Conservation (phyloP, 345 rosid genomes). For the Eucalyptus curtisii region DNA sequence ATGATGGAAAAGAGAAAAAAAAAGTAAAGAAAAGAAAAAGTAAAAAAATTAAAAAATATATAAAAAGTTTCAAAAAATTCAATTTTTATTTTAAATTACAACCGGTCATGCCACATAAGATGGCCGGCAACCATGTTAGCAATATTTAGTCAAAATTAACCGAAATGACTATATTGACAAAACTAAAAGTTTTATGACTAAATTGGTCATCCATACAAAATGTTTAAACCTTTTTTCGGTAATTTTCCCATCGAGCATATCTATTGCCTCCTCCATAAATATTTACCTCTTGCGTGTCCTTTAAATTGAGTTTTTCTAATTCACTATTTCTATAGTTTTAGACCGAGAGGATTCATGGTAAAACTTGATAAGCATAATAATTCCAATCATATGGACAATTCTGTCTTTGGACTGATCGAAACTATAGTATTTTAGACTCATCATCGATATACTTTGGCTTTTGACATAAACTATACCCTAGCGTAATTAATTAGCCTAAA, state of each 20-base stretch:
- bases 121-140: accelerated
- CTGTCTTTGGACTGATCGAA: not conserved
- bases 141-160: too few species aligned
- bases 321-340: not conserved
- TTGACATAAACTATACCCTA: not conserved
- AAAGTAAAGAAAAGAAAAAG: too few species aligned
- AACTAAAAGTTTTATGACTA: too few species aligned
- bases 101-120: accelerated
- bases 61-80: too few species aligned
- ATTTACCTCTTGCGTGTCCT: not conserved
- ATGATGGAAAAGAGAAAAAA: too few species aligned
- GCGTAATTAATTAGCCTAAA: not conserved
- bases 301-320: too few species aligned
- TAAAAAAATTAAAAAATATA: too few species aligned
- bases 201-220: not conserved
- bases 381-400: not conserved
- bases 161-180: accelerated
- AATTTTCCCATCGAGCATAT: not conserved
- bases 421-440: not conserved
- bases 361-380: not conserved
- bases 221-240: too few species aligned
- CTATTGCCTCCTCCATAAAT: not conserved
- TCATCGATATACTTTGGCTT: not conserved
- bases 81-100: too few species aligned
- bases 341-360: not conserved